Percentiles rank a stretch among this genome's conserved stretches.
Conservation (phyloP, 495 filamentous ascomycete species). For the Endocarpon pusillum region DNA sequence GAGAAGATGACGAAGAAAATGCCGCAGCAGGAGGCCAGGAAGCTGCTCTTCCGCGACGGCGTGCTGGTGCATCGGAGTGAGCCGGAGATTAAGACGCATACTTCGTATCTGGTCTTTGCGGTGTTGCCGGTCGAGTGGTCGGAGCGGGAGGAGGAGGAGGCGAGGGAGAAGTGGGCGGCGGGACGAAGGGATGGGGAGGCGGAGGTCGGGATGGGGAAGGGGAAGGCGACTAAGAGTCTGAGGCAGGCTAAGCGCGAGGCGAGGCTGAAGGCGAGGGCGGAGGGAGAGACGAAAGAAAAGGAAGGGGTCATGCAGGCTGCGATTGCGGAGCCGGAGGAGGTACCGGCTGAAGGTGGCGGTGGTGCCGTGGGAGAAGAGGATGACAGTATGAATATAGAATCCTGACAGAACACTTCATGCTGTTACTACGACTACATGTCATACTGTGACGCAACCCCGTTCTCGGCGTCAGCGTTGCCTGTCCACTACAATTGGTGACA, state of each 20-base stretch:
- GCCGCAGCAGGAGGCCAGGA: constrained; percentile 6
- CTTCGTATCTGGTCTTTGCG: constrained; percentile 88
- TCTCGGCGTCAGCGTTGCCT: no score
- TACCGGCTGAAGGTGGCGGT: constrained; percentile 13
- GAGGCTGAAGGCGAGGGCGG: constrained; percentile 25
- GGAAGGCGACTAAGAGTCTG: constrained; percentile 24
- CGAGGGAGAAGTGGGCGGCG: constrained; percentile 42
- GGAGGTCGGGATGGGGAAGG: constrained; percentile 21
- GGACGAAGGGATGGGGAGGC: constrained; percentile 7
- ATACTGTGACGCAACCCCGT: no score
- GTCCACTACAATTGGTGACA: no score
- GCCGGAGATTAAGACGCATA: constrained; percentile 84
- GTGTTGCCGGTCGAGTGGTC: constrained; percentile 72
- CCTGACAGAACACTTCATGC: no score
- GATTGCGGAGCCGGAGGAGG: constrained; percentile 12
- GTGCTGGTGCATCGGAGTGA: constrained; percentile 63
- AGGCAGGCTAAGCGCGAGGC: constrained; percentile 37
- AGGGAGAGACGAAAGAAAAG: constrained; percentile 31
- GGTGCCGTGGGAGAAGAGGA: no score
- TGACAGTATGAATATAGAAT: no score
- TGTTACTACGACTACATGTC: no score
- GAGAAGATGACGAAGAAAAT: constrained; percentile 10
- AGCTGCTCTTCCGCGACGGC: constrained; percentile 41
- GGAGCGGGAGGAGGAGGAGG: constrained; percentile 61
- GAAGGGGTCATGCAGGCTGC: constrained; percentile 13